phyloP scores from a whole-genome alignment of 164 flowering plant genomes.

The Paratinospora sagittata region DNA sequence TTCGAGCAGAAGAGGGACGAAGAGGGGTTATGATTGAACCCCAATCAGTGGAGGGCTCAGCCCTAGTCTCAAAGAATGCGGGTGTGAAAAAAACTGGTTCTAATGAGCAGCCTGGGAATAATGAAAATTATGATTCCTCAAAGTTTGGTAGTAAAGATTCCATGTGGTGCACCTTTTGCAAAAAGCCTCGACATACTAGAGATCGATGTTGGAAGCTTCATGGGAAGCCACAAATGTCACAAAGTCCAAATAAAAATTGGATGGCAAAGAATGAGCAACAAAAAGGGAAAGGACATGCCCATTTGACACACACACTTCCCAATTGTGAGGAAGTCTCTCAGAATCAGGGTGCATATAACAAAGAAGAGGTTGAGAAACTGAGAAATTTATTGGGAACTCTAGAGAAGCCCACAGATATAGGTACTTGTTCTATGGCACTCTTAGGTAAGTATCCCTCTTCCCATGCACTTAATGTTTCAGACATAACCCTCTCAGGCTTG shows the following conservation, averaged over 20 bases:
- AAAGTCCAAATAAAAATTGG: background rate
- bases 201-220: background rate
- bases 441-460: too few relatives aligned
- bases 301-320: background rate
- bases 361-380: background rate
- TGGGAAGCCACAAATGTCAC: background rate
- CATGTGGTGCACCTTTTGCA: conserved; percentile 6
- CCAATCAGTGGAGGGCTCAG: too few relatives aligned
- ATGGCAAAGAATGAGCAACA: background rate
- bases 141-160: too few relatives aligned
- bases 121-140: too few relatives aligned
- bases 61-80: too few relatives aligned
- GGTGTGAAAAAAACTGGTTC: too few relatives aligned
- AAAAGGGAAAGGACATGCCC: background rate
- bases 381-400: background rate
- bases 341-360: background rate
- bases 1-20: too few relatives aligned
- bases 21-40: too few relatives aligned
- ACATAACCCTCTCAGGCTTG: too few relatives aligned
- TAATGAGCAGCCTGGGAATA: too few relatives aligned
- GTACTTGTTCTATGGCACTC: background rate
- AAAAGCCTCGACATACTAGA: background rate
- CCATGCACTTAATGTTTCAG: too few relatives aligned
- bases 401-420: background rate
- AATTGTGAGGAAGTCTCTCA: background rate